Base-by-base conservation (phyloP, 257 asterid genomes). In the Mitragyna speciosa region DNA sequence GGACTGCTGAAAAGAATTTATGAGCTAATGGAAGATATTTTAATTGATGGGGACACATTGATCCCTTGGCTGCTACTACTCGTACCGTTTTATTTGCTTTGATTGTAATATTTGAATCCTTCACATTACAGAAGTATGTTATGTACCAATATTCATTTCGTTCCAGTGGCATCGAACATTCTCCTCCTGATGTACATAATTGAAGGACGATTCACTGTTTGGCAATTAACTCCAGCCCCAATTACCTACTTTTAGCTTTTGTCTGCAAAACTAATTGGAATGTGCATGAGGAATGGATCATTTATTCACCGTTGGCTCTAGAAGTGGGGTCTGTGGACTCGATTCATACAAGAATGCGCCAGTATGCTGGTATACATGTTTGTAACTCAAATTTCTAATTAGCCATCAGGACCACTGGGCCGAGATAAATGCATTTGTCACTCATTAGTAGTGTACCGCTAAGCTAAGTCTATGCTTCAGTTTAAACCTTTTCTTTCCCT, bases 151-250 rank as follows among this genome's bases (percentile, higher is more conserved):
- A 61, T 68, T 12, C 6, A 36, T 24, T 75, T 75, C 36, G 54
- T 59, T 20, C 43, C 70, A 5, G 30, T 56, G 69, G 51, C 31
- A 31, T 41, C 48, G 56, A 36, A 31, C 58, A 58, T 56, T 41
- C 33, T 1, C 58, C 28, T 43, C 58, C 28, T 43, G 28, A 59
- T 75, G 79, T 75, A 75, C 79, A 75, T 26, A 61, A 75, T 15
- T 59, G 59, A 0, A 24, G 6, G 36, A 33, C 9, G 24, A 22
- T 20, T 24, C 43, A 74, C 17, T 20, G 63, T 28, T 72, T 36
- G 45, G 45, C 22, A 15, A 48, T 26, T 33, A 48, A 49, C 30
- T 58, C 24, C n/a, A 15, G 24, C 12, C 54, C 36, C 22, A 5
- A 1, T 36, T 36, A 36, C 4, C 41, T 36, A 36, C 41, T 36